These are phyloP conservation scores for Tricholoma bakamatsutake DNA, from an alignment of 768 basidiomycete species.

Conservation along the genomic window DNA sequence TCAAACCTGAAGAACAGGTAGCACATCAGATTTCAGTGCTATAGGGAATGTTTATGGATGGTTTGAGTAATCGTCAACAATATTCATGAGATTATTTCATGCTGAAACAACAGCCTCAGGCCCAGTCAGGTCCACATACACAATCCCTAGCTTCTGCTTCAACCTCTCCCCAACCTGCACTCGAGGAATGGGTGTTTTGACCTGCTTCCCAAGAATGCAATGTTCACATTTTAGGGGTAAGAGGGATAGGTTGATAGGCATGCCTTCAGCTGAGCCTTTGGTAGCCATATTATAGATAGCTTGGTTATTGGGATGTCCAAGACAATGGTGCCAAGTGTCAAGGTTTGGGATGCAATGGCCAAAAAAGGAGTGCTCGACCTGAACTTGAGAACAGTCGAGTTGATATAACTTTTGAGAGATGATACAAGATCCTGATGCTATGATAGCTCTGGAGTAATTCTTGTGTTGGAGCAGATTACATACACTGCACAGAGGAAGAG, in stretches of 20 bases:
- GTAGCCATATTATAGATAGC: not conserved
- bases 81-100: slow-evolving; percentile 1
- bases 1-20: slow-evolving; percentile 1
- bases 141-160: slow-evolving; percentile 1
- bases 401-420: no score
- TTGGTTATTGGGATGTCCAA: no score
- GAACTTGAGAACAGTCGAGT: no score
- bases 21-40: not conserved
- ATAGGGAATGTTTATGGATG: not conserved
- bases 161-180: not conserved
- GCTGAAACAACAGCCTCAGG: slow-evolving; percentile 1
- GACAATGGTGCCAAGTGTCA: not conserved
- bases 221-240: no score
- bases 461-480: no score
- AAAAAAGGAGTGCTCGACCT: no score
- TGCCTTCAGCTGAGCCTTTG: not conserved
- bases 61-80: slow-evolving; percentile 7
- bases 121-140: slow-evolving; percentile 5
- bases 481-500: no score
- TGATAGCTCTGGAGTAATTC: no score
- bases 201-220: no score
- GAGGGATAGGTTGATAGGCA: no score
- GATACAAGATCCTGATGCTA: no score
- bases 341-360: not conserved
- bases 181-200: no score